Base-by-base conservation (phyloP, 257 asterid species). In the Penstemon davidsonii region DNA sequence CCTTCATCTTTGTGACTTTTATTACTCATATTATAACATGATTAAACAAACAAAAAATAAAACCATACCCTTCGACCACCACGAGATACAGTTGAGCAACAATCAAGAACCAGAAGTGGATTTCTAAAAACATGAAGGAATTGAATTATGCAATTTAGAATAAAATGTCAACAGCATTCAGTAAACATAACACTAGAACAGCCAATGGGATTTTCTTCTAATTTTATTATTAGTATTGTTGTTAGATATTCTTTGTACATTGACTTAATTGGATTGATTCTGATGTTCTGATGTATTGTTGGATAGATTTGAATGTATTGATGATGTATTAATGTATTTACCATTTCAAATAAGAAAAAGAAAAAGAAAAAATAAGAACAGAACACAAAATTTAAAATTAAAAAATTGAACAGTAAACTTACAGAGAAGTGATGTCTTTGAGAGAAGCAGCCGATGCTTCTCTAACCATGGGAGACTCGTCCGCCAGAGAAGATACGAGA, bases 61-160 rank as follows among this genome's bases (percentile, higher is more conserved):
- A 40, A 68, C 19, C 70, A 25, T 90, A 93, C 97, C 86, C 96
- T 83, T 67, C 97, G 84, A 60, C 99, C 97, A 56, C 97, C 97
- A 59, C 96, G 86, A 5, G 99, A 94, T 62, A 88, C 92, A 52
- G 82, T 76, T 7, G 85, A 83, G 80, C 96, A 90, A 52, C 97
- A 94, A 81, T 94, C 99, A 40, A 94, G 97, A 71, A 94, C 96
- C 85, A 94, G 78, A 39, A 90, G 90, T 8, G 99, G 97, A 60
- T 88, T 90, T 80, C 99, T 88, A 66, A 12, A 75, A 52, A 49
- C 44, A 71, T 60, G 46, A 62, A 72, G n/a, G 9, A 46, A 46
- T 46, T 9, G 12, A 46, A 7, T 46, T 8, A 8, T 46, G 8
- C 11, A 62, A 53, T 5, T 46, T 5, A 64, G 15, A 19, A 46